Conservation (phyloP, 2,329 filamentous ascomycete species). For the Ampelomyces quisqualis region DNA sequence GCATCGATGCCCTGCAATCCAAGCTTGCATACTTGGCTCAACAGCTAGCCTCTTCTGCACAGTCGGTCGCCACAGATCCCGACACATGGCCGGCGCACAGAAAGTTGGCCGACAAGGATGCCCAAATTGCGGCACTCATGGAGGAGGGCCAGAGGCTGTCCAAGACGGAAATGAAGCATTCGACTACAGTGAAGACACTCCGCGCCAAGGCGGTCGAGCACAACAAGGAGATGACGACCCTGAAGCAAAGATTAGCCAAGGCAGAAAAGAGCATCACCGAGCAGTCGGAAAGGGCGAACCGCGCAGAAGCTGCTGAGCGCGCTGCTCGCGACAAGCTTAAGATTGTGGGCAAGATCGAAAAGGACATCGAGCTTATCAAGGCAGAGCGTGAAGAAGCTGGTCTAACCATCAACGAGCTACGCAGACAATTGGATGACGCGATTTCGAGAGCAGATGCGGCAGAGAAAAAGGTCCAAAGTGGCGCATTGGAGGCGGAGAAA, state of each 20-base stretch:
- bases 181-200: conserved; percentile 80
- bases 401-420: conserved; percentile 66
- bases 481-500: conserved; percentile 67
- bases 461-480: conserved; percentile 65
- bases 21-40: conserved; percentile 87
- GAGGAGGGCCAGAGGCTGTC: conserved; percentile 90
- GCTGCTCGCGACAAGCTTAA: conserved; percentile 58
- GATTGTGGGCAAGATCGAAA: conserved; percentile 53
- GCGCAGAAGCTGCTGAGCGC: conserved; percentile 61
- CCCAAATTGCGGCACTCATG: conserved; percentile 84
- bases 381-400: conserved; percentile 65
- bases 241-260: conserved; percentile 63
- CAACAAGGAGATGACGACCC: conserved; percentile 52
- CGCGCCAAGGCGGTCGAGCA: conserved; percentile 55
- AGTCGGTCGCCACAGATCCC: conserved; percentile 58
- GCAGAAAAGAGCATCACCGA: conserved; percentile 65
- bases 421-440: conserved; percentile 67
- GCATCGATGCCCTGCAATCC: conserved; percentile 86
- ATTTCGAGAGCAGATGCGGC: conserved; percentile 66
- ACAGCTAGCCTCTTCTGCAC: conserved; percentile 74
- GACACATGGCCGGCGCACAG: conserved; percentile 57
- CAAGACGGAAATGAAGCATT: conserved; percentile 80
- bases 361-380: conserved; percentile 62
- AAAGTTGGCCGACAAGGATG: conserved; percentile 84
- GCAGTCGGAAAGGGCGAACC: conserved; percentile 61